Conservation (phyloP, 352 stramenopile species). For the Ochromonadaceae sp. region DNA sequence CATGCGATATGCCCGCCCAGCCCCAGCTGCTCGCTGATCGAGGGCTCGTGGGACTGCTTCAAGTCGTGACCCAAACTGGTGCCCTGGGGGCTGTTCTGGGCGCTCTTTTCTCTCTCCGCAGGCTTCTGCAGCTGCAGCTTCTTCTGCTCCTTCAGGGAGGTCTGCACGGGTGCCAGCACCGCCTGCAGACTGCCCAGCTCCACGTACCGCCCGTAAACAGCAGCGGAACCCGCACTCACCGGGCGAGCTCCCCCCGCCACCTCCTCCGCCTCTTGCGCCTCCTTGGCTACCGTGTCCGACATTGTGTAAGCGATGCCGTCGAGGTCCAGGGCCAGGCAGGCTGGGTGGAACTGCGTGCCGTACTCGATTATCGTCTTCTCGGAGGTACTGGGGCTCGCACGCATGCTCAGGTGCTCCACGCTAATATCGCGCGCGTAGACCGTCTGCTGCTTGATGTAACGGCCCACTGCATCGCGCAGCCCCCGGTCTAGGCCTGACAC, state of each 20-base stretch:
- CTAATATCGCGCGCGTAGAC: not conserved
- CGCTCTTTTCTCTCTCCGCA: too few species aligned
- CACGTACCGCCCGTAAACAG: not conserved
- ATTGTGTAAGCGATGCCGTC: not conserved
- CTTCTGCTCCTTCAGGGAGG: too few species aligned
- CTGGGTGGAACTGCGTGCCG: not conserved
- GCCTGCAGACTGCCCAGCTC: not conserved
- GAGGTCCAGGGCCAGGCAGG: not conserved
- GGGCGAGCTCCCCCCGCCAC: not conserved
- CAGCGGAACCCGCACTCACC: not conserved
- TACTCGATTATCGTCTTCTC: conserved; percentile 3
- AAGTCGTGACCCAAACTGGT: too few species aligned
- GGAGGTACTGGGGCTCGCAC: not conserved
- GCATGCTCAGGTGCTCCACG: not conserved
- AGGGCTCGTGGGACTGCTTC: too few species aligned
- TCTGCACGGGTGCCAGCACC: not conserved
- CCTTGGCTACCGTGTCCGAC: not conserved
- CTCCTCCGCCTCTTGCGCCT: not conserved
- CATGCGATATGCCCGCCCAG: too few species aligned
- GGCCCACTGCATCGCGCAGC: not conserved
- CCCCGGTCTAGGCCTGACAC: conserved; percentile 1
- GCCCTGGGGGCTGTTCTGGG: too few species aligned
- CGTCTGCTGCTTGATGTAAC: conserved; percentile 1
- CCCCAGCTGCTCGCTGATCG: too few species aligned
- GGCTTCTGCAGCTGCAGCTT: too few species aligned